Evolutionary conservation across 2,329 filamentous ascomycete species (phyloP), one percentile per base, ranked within the genome.

Genomic region (Lasiodiplodia theobromae): DNA sequence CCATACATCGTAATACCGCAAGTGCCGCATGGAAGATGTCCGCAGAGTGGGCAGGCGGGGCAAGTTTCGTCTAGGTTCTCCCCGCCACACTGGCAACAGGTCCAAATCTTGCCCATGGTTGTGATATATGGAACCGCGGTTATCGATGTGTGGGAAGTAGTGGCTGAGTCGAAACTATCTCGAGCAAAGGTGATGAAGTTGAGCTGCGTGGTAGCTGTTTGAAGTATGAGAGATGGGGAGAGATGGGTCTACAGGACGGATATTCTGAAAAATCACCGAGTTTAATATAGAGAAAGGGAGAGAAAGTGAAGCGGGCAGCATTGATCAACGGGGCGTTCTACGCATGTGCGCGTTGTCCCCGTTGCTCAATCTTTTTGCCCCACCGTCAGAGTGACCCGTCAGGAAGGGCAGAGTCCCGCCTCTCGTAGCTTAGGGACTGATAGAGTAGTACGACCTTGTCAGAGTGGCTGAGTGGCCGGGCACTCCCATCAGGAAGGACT

Each of bases 11-110:
- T n/a, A 44, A 51, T 5, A 37, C 5, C 2, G 23, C 68, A 69
- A 6, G 16, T 6, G 12, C 14, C 7, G 25, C 63, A 69, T 16
- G 37, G 47, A 3, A 12, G 4, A 18, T 69, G 68, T 1, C 28
- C 6, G 34, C 68, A 69, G 8, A 62, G 3, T 16, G 68, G 68
- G 16, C 68, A 69, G 3, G 12, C 25, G 16, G 38, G 38, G 18
- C 37, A 16, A 53, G 47, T 60, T 2, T 10, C 53, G 21, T 0
- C 25, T 2, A 67, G 12, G 31, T 69, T 69, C 28, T 4, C 34
- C 16, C 11, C n/a, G 12, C 3, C 2, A 4, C 63, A 66, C 1
- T 53, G 23, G 7, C 63, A 66, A 11, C 63, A 66, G 3, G 31
- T 44, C 63, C 63, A 66, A 21, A 56, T 5, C 2, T 11, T 18